A percentile compares a stretch with the other conserved stretches of the same genome.
These are phyloP conservation scores for Calonectria pauciramosa DNA, from an alignment of 2,329 filamentous ascomycete genomes.

Conservation along the genomic window DNA sequence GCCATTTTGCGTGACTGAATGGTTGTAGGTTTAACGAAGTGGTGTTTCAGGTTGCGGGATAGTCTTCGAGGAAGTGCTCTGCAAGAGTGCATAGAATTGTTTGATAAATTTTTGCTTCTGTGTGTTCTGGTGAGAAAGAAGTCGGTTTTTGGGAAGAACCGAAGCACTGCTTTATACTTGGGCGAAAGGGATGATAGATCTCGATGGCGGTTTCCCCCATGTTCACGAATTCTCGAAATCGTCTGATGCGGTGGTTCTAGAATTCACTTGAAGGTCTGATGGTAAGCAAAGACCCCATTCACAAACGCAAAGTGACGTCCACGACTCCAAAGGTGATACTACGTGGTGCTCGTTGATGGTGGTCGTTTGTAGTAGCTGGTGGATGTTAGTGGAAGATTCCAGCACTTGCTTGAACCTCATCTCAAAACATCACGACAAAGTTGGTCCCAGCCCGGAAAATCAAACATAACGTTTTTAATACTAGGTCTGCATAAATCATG, in stretches of 20 bases:
- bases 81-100: constrained; percentile 40
- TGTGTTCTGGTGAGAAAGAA: constrained; percentile 47
- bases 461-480: not conserved
- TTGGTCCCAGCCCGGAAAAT: not conserved
- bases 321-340: constrained; percentile 32
- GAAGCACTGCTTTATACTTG: constrained; percentile 49
- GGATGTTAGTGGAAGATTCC: constrained; percentile 39
- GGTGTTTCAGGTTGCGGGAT: constrained; percentile 45
- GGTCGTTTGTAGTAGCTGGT: constrained; percentile 37
- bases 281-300: constrained; percentile 22
- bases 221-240: constrained; percentile 37
- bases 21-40: constrained; percentile 37
- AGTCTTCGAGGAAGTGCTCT: constrained; percentile 42
- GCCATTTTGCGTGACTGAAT: constrained; percentile 64
- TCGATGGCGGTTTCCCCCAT: constrained; percentile 30
- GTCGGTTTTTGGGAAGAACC: constrained; percentile 24
- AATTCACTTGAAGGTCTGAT: constrained; percentile 36
- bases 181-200: constrained; percentile 19
- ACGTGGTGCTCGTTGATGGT: constrained; percentile 27
- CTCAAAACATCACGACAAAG: not conserved
- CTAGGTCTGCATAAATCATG: not conserved
- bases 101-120: constrained; percentile 41
- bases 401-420: not conserved
- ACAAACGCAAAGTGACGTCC: constrained; percentile 26
- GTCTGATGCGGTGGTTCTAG: constrained; percentile 39